Conservation (phyloP, 163 green algal genomes). For the Scenedesmus sp. region DNA sequence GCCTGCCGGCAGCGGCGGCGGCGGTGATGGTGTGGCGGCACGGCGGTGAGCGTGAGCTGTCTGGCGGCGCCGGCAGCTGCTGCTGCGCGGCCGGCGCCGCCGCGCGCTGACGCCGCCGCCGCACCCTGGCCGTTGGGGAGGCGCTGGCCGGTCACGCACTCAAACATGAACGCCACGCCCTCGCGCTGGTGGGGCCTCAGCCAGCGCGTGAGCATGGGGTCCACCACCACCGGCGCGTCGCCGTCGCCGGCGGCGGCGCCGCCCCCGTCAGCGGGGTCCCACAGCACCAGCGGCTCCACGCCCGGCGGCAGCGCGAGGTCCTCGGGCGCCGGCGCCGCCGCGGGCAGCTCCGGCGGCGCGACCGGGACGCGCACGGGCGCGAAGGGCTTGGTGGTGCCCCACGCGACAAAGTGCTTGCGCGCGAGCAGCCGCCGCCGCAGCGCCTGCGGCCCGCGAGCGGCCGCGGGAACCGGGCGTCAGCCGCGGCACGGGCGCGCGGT, state of each 20-base stretch:
- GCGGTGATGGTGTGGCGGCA: too few relatives aligned
- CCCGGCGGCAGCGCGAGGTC: conserved; percentile 61
- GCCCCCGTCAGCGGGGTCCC: conserved; percentile 62
- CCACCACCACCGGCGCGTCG: conserved; percentile 77
- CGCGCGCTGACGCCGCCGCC: not conserved
- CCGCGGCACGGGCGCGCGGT: not conserved
- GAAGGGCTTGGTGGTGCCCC: conserved; percentile 67
- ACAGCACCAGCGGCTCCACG: conserved; percentile 92
- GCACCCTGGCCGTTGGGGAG: conserved; percentile 67
- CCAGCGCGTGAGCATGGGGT: conserved; percentile 90
- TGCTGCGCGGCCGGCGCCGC: not conserved
- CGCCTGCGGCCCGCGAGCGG: conserved; percentile 55
- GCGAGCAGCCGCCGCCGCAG: conserved; percentile 70
- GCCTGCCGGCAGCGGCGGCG: conserved; percentile 57
- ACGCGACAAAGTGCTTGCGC: conserved; percentile 80
- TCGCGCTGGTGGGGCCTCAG: conserved; percentile 97
- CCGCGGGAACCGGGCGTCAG: not conserved
- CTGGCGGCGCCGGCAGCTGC: too few relatives aligned
- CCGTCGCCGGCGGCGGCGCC: conserved; percentile 6
- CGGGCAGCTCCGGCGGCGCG: not conserved
- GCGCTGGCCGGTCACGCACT: conserved; percentile 93
- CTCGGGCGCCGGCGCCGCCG: conserved; percentile 1
- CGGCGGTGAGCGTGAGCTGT: too few relatives aligned
- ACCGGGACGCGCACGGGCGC: conserved; percentile 37
- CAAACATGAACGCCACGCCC: conserved; percentile 99